Conservation (phyloP, 805 yeast genomes). For the Candida ovalis region DNA sequence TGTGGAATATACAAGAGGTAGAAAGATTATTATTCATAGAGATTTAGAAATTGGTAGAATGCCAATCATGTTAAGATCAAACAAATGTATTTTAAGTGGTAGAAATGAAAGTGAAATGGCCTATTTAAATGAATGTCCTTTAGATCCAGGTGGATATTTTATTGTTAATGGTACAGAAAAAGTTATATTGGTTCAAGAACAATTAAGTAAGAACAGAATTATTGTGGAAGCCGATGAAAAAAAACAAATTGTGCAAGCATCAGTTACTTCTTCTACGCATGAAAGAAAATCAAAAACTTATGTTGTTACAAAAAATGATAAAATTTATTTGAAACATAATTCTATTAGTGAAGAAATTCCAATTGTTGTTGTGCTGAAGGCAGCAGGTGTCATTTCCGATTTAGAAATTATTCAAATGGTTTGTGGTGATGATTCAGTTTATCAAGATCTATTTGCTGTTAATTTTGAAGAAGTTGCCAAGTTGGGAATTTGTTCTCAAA, state of each 20-base stretch:
- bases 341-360: conserved; percentile 95
- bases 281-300: conserved; percentile 97
- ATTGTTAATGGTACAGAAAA: conserved; percentile 98
- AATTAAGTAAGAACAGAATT: conserved; percentile 92
- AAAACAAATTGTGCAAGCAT: conserved; percentile 91
- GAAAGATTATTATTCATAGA: conserved; percentile 83
- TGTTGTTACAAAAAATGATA: conserved; percentile 86
- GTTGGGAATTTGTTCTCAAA: conserved; percentile 82
- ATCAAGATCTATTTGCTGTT: conserved; percentile 88
- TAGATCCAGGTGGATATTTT: conserved; percentile 98
- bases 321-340: conserved; percentile 89
- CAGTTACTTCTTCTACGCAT: conserved; percentile 96
- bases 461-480: conserved; percentile 93
- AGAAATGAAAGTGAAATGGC: conserved; percentile 85
- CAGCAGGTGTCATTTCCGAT: conserved; percentile 92
- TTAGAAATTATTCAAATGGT: conserved; percentile 90
- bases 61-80: conserved; percentile 97
- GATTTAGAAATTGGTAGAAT: conserved; percentile 94
- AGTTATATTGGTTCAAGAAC: conserved; percentile 95
- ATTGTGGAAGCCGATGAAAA: conserved; percentile 97
- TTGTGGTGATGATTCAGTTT: conserved; percentile 83
- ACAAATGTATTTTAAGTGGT: conserved; percentile 83
- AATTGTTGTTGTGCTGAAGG: conserved; percentile 86
- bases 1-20: conserved; percentile 94
- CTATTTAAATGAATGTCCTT: conserved; percentile 82